Percentiles rank a stretch among this genome's conserved stretches.
These are phyloP conservation scores for Diphasiastrum complanatum DNA, from an alignment of 83 land plant species.

Conservation along the genomic window DNA sequence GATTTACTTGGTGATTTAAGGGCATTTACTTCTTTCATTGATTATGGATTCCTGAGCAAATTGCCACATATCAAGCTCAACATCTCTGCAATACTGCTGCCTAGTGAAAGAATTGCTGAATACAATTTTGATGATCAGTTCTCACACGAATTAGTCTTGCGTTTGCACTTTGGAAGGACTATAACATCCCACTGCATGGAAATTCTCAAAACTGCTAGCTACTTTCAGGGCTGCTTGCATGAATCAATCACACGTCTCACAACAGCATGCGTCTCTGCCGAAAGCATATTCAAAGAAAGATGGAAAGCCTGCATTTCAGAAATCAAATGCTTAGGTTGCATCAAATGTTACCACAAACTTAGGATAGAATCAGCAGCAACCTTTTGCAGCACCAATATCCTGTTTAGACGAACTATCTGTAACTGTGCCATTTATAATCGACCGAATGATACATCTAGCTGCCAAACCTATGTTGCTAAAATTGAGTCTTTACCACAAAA, in stretches of 20 bases:
- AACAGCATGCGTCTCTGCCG: constrained; percentile 12
- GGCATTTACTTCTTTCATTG: too few relatives aligned
- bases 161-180: too few relatives aligned
- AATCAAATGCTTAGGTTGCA: neutral
- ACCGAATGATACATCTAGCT: neutral
- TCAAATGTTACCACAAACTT: neutral
- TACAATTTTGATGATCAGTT: too few relatives aligned
- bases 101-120: too few relatives aligned
- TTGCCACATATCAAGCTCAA: too few relatives aligned
- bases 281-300: constrained; percentile 21
- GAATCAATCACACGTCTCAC: constrained; percentile 21
- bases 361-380: neutral
- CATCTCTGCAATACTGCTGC: too few relatives aligned
- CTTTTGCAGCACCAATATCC: neutral
- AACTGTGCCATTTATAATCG: neutral
- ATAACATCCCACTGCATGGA: too few relatives aligned
- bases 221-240: constrained; percentile 13
- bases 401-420: neutral
- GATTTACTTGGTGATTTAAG: too few relatives aligned
- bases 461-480: neutral
- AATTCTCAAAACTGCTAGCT: too few relatives aligned
- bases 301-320: constrained; percentile 19
- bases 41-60: too few relatives aligned
- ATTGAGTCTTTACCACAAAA: constrained; percentile 25
- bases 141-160: too few relatives aligned